A percentile compares a stretch with the other conserved stretches of the same genome.
Conservation (phyloP, 177 flowering plant genomes). For the Vitis hybrid region DNA sequence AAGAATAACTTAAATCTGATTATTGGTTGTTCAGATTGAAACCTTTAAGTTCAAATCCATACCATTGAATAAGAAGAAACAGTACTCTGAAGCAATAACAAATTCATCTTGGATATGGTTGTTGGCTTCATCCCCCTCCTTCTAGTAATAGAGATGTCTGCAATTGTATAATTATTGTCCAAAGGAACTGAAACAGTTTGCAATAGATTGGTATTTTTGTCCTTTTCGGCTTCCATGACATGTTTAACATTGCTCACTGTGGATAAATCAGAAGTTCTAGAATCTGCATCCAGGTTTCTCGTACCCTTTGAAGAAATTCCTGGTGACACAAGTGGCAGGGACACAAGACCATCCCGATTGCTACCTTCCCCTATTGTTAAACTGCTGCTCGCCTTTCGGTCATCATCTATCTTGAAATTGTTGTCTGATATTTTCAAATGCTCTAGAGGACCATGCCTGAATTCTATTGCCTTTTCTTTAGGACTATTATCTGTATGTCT, state of each 20-base stretch:
- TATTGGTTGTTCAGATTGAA: slow-evolving; percentile 2
- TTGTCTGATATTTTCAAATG: slow-evolving; percentile 7
- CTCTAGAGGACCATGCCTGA: slow-evolving; percentile 8
- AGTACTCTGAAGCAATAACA: slow-evolving; percentile 23
- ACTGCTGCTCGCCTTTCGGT: slow-evolving; percentile 1
- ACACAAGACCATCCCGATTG: neutral
- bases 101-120: slow-evolving; percentile 41
- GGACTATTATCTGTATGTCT: slow-evolving; percentile 10
- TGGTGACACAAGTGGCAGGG: slow-evolving; percentile 11
- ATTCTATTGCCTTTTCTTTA: slow-evolving; percentile 11
- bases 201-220: slow-evolving; percentile 4
- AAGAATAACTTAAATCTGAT: neutral
- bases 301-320: slow-evolving; percentile 11
- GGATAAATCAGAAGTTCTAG: slow-evolving; percentile 6
- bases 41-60: slow-evolving; percentile 10
- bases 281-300: slow-evolving; percentile 11
- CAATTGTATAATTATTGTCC: neutral
- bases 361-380: slow-evolving; percentile 6
- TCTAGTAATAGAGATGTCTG: slow-evolving; percentile 4
- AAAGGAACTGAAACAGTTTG: neutral
- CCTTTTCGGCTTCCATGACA: slow-evolving; percentile 1
- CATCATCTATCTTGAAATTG: neutral
- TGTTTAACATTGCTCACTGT: slow-evolving; percentile 4
- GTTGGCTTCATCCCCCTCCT: slow-evolving; percentile 12
- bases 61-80: slow-evolving; percentile 32